Evolutionary conservation across 805 yeast species (phyloP).

Genomic region (Clavispora vitiphila): DNA sequence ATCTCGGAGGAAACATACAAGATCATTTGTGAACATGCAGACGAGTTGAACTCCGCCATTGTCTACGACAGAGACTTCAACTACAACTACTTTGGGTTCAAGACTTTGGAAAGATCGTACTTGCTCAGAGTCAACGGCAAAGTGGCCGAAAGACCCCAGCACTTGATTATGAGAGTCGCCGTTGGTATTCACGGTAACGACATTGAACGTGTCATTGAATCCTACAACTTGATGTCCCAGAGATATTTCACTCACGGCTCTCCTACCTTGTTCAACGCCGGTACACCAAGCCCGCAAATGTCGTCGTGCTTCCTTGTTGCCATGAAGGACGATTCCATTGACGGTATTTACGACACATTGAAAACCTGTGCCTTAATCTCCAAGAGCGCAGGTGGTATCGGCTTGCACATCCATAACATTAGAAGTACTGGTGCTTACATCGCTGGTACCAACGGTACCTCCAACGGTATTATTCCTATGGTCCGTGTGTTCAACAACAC

Average conservation of each 20-base stretch:
- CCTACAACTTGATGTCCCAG: slow-evolving; percentile 56
- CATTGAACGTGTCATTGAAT: slow-evolving; percentile 47
- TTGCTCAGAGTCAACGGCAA: slow-evolving; percentile 49
- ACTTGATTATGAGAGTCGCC: slow-evolving; percentile 57
- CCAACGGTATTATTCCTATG: slow-evolving; percentile 61
- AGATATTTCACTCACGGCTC: slow-evolving; percentile 58
- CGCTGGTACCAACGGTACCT: slow-evolving; percentile 60
- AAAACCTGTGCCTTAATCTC: slow-evolving; percentile 60
- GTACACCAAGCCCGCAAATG: slow-evolving; percentile 57
- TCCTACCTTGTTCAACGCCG: slow-evolving; percentile 59
- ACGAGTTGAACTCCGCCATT: slow-evolving; percentile 42
- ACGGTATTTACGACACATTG: slow-evolving; percentile 57
- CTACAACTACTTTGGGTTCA: slow-evolving; percentile 57
- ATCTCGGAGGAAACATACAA: slow-evolving; percentile 38
- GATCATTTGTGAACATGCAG: slow-evolving; percentile 33
- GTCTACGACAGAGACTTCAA: slow-evolving; percentile 48
- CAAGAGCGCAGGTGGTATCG: slow-evolving; percentile 61
- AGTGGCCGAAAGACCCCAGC: slow-evolving; percentile 61
- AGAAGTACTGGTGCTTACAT: slow-evolving; percentile 57
- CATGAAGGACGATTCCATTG: slow-evolving; percentile 60
- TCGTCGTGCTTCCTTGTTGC: slow-evolving; percentile 61
- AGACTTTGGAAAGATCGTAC: slow-evolving; percentile 57
- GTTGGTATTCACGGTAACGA: slow-evolving; percentile 57
- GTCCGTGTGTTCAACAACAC: slow-evolving; percentile 59
- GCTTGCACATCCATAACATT: slow-evolving; percentile 56